These are phyloP conservation scores for Gracilaria caudata DNA, from an alignment of 23 red algal genomes.

Conservation along the genomic window DNA sequence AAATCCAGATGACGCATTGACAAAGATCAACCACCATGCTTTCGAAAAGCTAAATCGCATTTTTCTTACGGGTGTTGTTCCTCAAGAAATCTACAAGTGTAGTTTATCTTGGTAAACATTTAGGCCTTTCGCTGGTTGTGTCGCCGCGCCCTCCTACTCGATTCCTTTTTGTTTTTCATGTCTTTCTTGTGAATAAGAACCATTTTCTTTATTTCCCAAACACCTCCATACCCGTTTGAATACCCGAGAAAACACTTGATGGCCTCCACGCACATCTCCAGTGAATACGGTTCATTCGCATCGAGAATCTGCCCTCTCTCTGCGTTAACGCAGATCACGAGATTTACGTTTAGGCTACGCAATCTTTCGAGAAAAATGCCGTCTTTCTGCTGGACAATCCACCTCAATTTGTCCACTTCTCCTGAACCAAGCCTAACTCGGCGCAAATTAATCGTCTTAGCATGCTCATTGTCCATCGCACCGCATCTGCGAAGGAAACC, in stretches of 20 bases:
- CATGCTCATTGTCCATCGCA: not conserved
- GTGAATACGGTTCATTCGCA: no score
- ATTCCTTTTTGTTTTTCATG: no score
- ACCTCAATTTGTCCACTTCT: not conserved
- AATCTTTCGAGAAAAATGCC: not conserved
- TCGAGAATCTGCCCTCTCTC: not conserved
- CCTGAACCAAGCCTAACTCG: not conserved
- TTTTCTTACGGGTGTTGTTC: no score
- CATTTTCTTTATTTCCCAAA: no score
- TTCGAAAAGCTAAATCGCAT: not conserved
- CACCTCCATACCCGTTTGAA: no score
- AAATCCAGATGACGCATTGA: not conserved
- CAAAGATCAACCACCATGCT: not conserved
- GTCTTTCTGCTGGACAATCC: not conserved
- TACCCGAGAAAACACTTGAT: no score
- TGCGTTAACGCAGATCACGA: not conserved
- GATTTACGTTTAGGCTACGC: not conserved
- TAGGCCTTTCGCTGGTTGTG: no score
- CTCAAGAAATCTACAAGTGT: no score
- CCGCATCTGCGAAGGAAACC: not conserved
- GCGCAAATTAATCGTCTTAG: not conserved
- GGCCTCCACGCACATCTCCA: no score
- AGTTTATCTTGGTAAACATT: no score
- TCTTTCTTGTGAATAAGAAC: no score
- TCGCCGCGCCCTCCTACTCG: no score